These are phyloP conservation scores for Lachnum nothofagi DNA, from an alignment of 2,329 filamentous ascomycete species.

Conservation along the genomic window DNA sequence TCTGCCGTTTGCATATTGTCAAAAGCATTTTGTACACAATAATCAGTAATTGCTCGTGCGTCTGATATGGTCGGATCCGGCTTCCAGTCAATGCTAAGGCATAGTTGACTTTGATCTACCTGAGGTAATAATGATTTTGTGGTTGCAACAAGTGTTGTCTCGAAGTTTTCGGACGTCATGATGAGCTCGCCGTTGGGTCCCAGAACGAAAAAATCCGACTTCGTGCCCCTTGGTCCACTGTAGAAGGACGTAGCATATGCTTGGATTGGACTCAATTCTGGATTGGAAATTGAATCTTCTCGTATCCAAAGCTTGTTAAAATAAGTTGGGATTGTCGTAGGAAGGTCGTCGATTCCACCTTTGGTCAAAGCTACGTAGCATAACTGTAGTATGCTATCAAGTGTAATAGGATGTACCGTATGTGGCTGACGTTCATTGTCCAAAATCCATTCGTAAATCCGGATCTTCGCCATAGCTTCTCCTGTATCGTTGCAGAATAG, in stretches of 20 bases:
- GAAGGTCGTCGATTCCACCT: neutral
- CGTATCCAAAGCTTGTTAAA: neutral
- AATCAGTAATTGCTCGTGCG: neutral
- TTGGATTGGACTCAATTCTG: neutral
- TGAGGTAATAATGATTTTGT: neutral
- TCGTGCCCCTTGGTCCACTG: neutral
- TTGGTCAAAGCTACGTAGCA: neutral
- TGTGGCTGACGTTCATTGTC: conserved; percentile 17
- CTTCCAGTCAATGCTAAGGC: neutral
- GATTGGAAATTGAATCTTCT: neutral
- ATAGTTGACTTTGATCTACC: neutral
- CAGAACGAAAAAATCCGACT: neutral
- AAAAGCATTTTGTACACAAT: too few species aligned
- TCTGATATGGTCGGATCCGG: neutral
- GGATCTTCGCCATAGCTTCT: neutral
- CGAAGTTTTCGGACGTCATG: neutral
- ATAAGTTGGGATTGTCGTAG: neutral
- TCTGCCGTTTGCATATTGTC: too few species aligned
- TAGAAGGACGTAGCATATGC: neutral
- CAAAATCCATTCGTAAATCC: neutral
- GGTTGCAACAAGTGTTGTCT: neutral
- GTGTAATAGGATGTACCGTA: conserved; percentile 41
- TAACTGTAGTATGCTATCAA: conserved; percentile 40
- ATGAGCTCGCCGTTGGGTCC: neutral
- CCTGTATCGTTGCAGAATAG: neutral